Conservation (phyloP, 2,329 filamentous ascomycete genomes). For the Ophiognomonia clavigignenti-juglandacearum region DNA sequence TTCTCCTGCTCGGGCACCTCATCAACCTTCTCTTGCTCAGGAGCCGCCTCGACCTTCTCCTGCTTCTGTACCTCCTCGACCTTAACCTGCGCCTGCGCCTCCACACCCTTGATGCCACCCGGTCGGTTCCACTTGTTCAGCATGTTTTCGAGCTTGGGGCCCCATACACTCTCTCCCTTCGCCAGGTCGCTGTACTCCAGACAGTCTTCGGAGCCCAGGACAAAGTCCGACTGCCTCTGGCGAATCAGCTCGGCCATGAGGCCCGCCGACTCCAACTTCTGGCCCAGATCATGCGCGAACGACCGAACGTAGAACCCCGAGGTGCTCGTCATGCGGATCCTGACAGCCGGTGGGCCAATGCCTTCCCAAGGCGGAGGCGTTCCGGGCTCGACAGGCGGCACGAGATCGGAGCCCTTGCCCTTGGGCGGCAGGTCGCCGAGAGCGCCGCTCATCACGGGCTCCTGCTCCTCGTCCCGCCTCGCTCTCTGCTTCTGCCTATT, state of each 20-base stretch:
- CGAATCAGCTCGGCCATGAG: constrained; percentile 83
- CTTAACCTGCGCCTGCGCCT: constrained; percentile 16
- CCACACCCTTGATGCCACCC: constrained; percentile 16
- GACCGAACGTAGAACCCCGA: constrained; percentile 96
- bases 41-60: constrained; percentile 1
- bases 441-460: constrained; percentile 54
- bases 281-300: constrained; percentile 85
- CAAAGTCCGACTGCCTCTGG: constrained; percentile 76
- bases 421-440: constrained; percentile 42
- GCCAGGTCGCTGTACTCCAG: constrained; percentile 73
- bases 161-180: constrained; percentile 78
- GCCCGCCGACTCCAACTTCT: constrained; percentile 73
- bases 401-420: constrained; percentile 47
- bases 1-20: constrained; percentile 1
- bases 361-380: constrained; percentile 53
- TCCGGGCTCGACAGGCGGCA: constrained; percentile 42
- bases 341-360: constrained; percentile 69
- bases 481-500: constrained; percentile 28
- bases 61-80: constrained; percentile 7
- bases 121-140: constrained; percentile 33
- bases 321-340: constrained; percentile 84
- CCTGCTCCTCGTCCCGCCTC: constrained; percentile 23
- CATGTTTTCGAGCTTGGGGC: constrained; percentile 61
- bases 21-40: constrained; percentile 10
- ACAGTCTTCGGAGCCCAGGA: constrained; percentile 63